Conservation (phyloP, 1,139 yeast genomes). For the Magnusiomyces ingens region DNA sequence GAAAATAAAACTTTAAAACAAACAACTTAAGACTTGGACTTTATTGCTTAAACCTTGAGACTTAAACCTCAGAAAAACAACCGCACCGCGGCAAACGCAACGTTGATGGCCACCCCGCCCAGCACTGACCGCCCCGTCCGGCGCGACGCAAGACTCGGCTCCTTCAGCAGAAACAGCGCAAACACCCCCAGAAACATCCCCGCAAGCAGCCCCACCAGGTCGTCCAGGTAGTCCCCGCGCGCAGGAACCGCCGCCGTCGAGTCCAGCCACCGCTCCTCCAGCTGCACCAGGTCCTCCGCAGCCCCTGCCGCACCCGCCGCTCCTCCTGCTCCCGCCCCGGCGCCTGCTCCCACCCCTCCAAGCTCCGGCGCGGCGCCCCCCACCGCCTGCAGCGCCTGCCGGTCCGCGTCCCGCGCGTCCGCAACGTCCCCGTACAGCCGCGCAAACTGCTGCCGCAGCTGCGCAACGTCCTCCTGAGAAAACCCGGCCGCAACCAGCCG, state of each 20-base stretch:
- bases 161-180: slow-evolving; percentile 27
- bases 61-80: slow-evolving; percentile 8
- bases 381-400: slow-evolving; percentile 13
- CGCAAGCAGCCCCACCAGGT: slow-evolving; percentile 30
- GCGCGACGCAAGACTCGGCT: slow-evolving; percentile 25
- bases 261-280: slow-evolving; percentile 91
- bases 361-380: neutral
- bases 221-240: slow-evolving; percentile 32
- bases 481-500: slow-evolving; percentile 78
- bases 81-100: slow-evolving; percentile 30
- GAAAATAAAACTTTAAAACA: too few species aligned
- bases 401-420: slow-evolving; percentile 18
- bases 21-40: too few species aligned
- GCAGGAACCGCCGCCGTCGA: slow-evolving; percentile 40
- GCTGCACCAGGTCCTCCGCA: slow-evolving; percentile 34
- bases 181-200: slow-evolving; percentile 36
- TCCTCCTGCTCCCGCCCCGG: slow-evolving; percentile 56
- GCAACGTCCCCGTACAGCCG: slow-evolving; percentile 51
- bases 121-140: slow-evolving; percentile 31
- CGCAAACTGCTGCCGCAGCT: slow-evolving; percentile 67
- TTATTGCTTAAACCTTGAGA: too few species aligned
- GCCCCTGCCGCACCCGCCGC: slow-evolving; percentile 61
- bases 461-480: slow-evolving; percentile 64
- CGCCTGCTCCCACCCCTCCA: slow-evolving; percentile 32
- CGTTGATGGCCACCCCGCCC: slow-evolving; percentile 31